Evolutionary conservation across 1,139 yeast genomes (phyloP).

Genomic region (Pneumocystis murina): DNA sequence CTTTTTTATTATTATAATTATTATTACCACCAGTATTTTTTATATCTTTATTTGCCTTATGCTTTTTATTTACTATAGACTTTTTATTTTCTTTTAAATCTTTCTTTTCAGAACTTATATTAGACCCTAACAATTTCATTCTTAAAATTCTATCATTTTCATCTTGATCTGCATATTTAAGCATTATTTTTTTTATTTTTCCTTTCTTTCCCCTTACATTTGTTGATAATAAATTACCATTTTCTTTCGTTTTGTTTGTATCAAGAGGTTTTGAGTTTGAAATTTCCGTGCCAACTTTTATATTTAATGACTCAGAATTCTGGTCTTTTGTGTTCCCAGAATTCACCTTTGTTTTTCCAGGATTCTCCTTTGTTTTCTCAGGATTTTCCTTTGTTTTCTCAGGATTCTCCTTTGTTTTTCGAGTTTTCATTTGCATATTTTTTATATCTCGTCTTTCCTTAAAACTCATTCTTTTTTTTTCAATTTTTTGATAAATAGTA

Average conservation of each 20-base stretch:
- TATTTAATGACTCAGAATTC: neutral
- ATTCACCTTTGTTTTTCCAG: conserved; percentile 9
- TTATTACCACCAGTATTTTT: conserved; percentile 25
- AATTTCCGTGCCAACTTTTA: neutral
- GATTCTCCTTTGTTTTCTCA: conserved; percentile 7
- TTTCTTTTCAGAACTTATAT: conserved; percentile 43
- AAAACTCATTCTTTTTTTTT: neutral
- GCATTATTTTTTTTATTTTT: conserved; percentile 63
- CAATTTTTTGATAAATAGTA: neutral
- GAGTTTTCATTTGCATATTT: neutral
- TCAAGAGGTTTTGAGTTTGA: conserved; percentile 1
- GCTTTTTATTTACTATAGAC: conserved; percentile 16
- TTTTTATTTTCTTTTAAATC: conserved; percentile 13
- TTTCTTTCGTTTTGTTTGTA: conserved; percentile 11
- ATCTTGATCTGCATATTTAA: conserved; percentile 76
- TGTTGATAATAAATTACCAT: neutral
- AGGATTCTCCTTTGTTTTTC: conserved; percentile 19
- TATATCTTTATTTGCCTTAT: conserved; percentile 21
- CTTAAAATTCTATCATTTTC: conserved; percentile 66
- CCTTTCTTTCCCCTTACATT: conserved; percentile 68
- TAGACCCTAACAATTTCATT: conserved; percentile 71
- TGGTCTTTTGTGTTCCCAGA: neutral
- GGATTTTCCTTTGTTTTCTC: conserved; percentile 13
- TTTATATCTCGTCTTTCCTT: neutral
- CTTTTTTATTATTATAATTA: conserved; percentile 24